Evolutionary conservation across 2,329 filamentous ascomycete genomes (phyloP).

Genomic region (Xylaria sp.): DNA sequence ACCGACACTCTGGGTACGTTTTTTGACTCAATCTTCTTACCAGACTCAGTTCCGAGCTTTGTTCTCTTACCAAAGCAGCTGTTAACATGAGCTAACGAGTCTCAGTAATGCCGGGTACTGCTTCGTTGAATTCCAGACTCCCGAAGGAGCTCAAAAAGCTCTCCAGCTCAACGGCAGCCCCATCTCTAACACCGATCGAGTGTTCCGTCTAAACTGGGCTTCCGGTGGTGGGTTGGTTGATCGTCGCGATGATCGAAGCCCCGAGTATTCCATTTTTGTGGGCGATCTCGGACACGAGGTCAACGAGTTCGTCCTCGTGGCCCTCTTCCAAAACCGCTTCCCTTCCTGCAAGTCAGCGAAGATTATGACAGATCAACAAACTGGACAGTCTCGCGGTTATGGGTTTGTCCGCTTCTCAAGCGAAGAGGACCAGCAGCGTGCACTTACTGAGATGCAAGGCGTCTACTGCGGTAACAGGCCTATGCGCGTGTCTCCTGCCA

Average conservation of each 20-base stretch:
- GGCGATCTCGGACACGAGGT: slow-evolving; percentile 97
- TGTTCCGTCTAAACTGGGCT: slow-evolving; percentile 99
- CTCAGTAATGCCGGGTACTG: slow-evolving; percentile 94
- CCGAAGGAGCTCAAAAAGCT: slow-evolving; percentile 88
- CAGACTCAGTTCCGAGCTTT: background rate
- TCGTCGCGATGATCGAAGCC: slow-evolving; percentile 92
- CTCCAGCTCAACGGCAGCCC: slow-evolving; percentile 85
- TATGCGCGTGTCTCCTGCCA: slow-evolving; percentile 98
- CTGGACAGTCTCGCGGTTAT: slow-evolving; percentile 95
- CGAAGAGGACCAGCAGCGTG: slow-evolving; percentile 94
- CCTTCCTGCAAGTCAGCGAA: slow-evolving; percentile 98
- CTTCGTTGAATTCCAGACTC: slow-evolving; percentile 88
- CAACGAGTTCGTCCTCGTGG: slow-evolving; percentile 97
- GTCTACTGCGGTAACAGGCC: slow-evolving; percentile 98
- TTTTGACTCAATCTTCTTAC: background rate
- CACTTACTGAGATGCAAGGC: slow-evolving; percentile 96
- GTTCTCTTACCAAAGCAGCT: background rate
- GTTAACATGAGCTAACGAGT: background rate
- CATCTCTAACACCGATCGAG: slow-evolving; percentile 91
- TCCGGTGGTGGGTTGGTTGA: slow-evolving; percentile 95
- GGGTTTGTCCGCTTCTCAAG: slow-evolving; percentile 98
- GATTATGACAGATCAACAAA: slow-evolving; percentile 99
- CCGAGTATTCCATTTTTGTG: slow-evolving; percentile 97
- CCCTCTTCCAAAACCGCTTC: slow-evolving; percentile 95
- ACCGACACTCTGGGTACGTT: slow-evolving; percentile 92